These are phyloP conservation scores for Penicillium griseofulvum DNA, from an alignment of 2,329 filamentous ascomycete genomes.

Conservation along the genomic window DNA sequence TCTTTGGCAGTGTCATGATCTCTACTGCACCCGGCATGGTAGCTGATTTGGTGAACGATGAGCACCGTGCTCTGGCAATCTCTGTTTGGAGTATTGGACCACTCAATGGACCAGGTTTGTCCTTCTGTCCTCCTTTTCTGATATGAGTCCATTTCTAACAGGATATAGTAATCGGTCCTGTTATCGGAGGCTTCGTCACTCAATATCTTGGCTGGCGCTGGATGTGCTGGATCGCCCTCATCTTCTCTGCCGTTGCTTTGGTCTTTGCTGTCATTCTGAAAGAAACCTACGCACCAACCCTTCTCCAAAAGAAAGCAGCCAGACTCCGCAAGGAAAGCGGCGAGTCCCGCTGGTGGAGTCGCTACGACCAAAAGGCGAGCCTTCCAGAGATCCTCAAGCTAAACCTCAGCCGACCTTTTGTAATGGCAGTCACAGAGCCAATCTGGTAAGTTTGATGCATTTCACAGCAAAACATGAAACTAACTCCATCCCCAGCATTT, in stretches of 20 bases:
- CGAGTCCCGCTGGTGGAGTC: slow-evolving; percentile 72
- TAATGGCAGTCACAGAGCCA: slow-evolving; percentile 75
- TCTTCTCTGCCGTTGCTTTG: slow-evolving; percentile 64
- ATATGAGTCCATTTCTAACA: background rate
- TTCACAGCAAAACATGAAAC: background rate
- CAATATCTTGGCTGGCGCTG: slow-evolving; percentile 76
- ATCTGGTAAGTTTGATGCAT: slow-evolving; percentile 61
- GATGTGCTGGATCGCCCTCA: slow-evolving; percentile 78
- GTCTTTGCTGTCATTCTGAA: slow-evolving; percentile 59
- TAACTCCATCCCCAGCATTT: slow-evolving; percentile 55
- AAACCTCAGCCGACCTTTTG: slow-evolving; percentile 74
- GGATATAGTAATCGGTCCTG: slow-evolving; percentile 54
- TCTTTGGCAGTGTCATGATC: slow-evolving; percentile 77
- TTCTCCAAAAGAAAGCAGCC: slow-evolving; percentile 66
- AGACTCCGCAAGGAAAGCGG: slow-evolving; percentile 64
- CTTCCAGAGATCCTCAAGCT: slow-evolving; percentile 67
- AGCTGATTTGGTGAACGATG: slow-evolving; percentile 76
- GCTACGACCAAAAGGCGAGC: slow-evolving; percentile 70
- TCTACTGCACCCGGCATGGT: slow-evolving; percentile 79
- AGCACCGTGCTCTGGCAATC: slow-evolving; percentile 78
- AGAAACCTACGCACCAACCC: slow-evolving; percentile 73
- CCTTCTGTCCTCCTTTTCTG: background rate
- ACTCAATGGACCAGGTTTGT: slow-evolving; percentile 65
- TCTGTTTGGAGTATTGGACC: slow-evolving; percentile 81
- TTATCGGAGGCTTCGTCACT: slow-evolving; percentile 78